Evolutionary conservation across 2,329 filamentous ascomycete species (phyloP).

Genomic region (Talaromyces sp.): DNA sequence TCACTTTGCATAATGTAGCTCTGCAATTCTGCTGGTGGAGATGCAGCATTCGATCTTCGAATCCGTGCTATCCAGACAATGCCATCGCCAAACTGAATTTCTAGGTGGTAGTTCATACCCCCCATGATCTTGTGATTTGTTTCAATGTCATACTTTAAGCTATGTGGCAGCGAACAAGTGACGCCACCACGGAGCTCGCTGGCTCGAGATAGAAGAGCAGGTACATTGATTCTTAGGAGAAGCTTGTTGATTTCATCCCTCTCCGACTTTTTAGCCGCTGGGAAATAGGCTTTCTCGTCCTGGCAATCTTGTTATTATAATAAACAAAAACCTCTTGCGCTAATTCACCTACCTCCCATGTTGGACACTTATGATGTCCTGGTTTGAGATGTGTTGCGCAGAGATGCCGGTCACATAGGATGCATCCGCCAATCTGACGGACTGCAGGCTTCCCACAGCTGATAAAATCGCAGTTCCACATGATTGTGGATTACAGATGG

Average conservation of each 20-base stretch:
- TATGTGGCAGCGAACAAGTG: conserved; percentile 38
- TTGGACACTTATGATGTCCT: conserved; percentile 38
- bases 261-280: conserved; percentile 38
- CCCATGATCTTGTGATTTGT: conserved; percentile 46
- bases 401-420: conserved; percentile 45
- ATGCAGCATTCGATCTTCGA: conserved; percentile 45
- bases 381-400: conserved; percentile 39
- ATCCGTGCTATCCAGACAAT: conserved; percentile 49
- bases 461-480: conserved; percentile 41
- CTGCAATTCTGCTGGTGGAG: conserved; percentile 36
- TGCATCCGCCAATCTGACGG: conserved; percentile 41
- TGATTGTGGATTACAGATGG: conserved; percentile 8
- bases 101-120: conserved; percentile 51
- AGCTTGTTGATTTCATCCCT: conserved; percentile 37
- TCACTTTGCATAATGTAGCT: conserved; percentile 44
- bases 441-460: conserved; percentile 37
- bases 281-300: conserved; percentile 42
- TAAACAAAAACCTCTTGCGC: neutral
- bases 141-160: conserved; percentile 39
- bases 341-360: conserved; percentile 40
- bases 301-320: neutral
- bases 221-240: conserved; percentile 39
- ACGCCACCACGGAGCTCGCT: conserved; percentile 40
- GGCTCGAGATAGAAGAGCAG: conserved; percentile 42
- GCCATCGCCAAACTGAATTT: conserved; percentile 49